phyloP scores from a whole-genome alignment of 768 basidiomycete genomes.

The Dioszegia aurantiaca region DNA sequence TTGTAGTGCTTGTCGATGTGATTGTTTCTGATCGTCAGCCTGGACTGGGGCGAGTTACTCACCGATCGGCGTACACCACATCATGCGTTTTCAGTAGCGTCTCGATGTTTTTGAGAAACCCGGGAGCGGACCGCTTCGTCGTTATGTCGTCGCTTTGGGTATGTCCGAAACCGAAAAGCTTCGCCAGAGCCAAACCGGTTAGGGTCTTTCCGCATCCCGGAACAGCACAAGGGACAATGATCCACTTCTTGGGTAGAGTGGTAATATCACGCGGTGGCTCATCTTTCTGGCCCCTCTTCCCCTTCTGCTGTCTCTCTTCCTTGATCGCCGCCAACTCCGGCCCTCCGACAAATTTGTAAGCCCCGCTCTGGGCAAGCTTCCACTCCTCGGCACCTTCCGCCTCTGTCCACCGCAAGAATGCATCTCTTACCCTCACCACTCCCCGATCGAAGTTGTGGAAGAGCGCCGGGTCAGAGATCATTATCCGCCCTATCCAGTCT shows the following conservation, averaged over 20 bases:
- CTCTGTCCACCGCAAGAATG: slow-evolving; percentile 69
- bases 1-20: slow-evolving; percentile 77
- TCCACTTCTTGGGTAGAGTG: slow-evolving; percentile 63
- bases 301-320: neutral
- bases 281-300: slow-evolving; percentile 34
- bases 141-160: slow-evolving; percentile 89
- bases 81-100: slow-evolving; percentile 62
- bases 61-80: slow-evolving; percentile 93
- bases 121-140: slow-evolving; percentile 67
- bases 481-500: slow-evolving; percentile 77
- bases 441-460: slow-evolving; percentile 74
- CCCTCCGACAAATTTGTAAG: slow-evolving; percentile 43
- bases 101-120: slow-evolving; percentile 68
- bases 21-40: slow-evolving; percentile 66
- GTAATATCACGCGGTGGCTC: slow-evolving; percentile 24
- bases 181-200: slow-evolving; percentile 70
- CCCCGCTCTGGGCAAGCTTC: slow-evolving; percentile 44
- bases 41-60: slow-evolving; percentile 35
- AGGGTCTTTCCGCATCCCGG: slow-evolving; percentile 94
- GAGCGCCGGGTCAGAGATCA: slow-evolving; percentile 59
- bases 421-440: slow-evolving; percentile 76
- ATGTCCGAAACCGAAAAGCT: slow-evolving; percentile 83
- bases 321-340: neutral
- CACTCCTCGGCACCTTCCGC: slow-evolving; percentile 56
- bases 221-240: slow-evolving; percentile 83